Evolutionary conservation across 2,329 filamentous ascomycete genomes (phyloP).

Genomic region (Leptographium galeiforme): DNA sequence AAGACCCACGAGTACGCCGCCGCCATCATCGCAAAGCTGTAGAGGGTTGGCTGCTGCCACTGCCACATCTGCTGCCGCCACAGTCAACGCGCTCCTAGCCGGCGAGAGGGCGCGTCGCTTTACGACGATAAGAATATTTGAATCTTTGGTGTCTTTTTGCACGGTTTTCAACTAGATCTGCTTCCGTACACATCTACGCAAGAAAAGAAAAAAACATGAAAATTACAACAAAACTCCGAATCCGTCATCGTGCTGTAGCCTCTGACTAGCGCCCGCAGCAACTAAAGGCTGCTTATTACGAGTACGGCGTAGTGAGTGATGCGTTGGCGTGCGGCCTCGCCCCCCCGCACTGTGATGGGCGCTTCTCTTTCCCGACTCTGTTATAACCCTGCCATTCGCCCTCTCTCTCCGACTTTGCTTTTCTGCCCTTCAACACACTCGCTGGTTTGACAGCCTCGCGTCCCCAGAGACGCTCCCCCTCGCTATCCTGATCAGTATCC

Average conservation of each 20-base stretch:
- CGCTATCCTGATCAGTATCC: too few species aligned
- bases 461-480: not conserved
- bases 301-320: too few species aligned
- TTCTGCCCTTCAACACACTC: not conserved
- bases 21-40: conserved; percentile 69
- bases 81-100: too few species aligned
- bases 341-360: too few species aligned
- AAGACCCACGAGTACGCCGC: conserved; percentile 91
- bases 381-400: not conserved
- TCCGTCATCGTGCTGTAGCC: too few species aligned
- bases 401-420: not conserved
- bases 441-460: not conserved
- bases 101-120: not conserved
- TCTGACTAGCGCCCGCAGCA: too few species aligned
- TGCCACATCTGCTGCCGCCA: too few species aligned
- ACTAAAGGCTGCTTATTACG: too few species aligned
- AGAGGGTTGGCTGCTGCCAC: conserved; percentile 17
- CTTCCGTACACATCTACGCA: not conserved
- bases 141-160: not conserved
- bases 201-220: not conserved
- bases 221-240: not conserved
- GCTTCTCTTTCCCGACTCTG: not conserved
- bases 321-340: too few species aligned
- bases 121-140: not conserved
- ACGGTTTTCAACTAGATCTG: not conserved